A percentile compares a stretch with the other conserved stretches of the same genome.
Evolutionary conservation across 108 stramenopile genomes (phyloP).

Genomic region (Schizochytrium sp.): DNA sequence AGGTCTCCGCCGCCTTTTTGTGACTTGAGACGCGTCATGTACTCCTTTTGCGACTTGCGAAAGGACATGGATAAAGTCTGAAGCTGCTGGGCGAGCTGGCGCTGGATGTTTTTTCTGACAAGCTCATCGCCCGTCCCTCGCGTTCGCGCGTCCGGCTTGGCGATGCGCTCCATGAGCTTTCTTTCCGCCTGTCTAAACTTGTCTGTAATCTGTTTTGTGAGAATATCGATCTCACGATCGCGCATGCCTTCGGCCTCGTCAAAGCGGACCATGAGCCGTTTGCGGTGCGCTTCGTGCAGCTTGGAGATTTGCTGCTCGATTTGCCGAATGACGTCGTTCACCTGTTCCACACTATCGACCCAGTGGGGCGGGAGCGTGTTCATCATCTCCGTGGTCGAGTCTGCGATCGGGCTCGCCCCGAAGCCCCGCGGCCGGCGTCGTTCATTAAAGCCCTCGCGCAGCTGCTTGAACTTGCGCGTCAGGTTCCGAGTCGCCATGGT

Average conservation of each 20-base stretch:
- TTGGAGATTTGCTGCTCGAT: conserved; percentile 46
- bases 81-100: conserved; percentile 78
- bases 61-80: conserved; percentile 80
- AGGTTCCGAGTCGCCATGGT: conserved; percentile 34
- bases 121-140: conserved; percentile 24
- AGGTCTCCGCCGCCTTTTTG: conserved; percentile 76
- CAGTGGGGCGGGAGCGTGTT: conserved; percentile 47
- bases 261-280: conserved; percentile 66
- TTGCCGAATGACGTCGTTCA: conserved; percentile 38
- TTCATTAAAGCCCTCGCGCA: conserved; percentile 57
- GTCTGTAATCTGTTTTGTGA: conserved; percentile 68
- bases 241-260: conserved; percentile 59
- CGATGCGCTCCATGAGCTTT: conserved; percentile 18
- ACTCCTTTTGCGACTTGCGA: conserved; percentile 85
- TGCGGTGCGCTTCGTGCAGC: conserved; percentile 72
- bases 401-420: conserved; percentile 17
- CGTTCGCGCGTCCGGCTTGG: neutral
- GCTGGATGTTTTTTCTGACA: conserved; percentile 50
- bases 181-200: conserved; percentile 10
- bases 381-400: conserved; percentile 28
- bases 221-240: conserved; percentile 72
- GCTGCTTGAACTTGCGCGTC: conserved; percentile 47
- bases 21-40: conserved; percentile 74
- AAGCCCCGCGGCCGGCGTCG: conserved; percentile 29
- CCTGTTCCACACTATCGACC: conserved; percentile 49